These are phyloP conservation scores for Epichloe brachyelytri DNA, from an alignment of 2,329 filamentous ascomycete species.

Conservation along the genomic window DNA sequence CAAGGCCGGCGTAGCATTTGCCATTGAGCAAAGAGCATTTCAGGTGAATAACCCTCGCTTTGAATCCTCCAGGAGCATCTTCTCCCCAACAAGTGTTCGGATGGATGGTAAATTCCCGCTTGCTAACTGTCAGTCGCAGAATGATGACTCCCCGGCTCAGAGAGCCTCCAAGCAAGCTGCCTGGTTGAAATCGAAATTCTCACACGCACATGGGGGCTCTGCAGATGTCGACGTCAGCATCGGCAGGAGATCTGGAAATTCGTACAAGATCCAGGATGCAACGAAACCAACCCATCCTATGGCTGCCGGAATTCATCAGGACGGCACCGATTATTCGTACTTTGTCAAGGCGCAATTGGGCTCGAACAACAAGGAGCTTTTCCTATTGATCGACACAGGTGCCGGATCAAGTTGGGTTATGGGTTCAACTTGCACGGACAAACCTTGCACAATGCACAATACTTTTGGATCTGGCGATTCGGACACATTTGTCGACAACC, in stretches of 20 bases:
- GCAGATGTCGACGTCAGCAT: background rate
- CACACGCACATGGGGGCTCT: background rate
- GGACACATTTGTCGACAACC: slow-evolving; percentile 41
- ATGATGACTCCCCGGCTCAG: slow-evolving; percentile 1
- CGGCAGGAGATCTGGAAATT: slow-evolving; percentile 27
- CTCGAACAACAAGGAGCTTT: slow-evolving; percentile 38
- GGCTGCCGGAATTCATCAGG: slow-evolving; percentile 46
- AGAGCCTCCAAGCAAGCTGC: slow-evolving; percentile 8
- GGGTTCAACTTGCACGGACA: slow-evolving; percentile 51
- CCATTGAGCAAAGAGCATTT: slow-evolving; percentile 25
- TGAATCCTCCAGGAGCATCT: background rate
- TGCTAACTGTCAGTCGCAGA: slow-evolving; percentile 2
- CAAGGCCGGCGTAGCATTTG: slow-evolving; percentile 23
- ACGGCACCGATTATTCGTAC: slow-evolving; percentile 54
- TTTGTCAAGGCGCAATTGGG: slow-evolving; percentile 46
- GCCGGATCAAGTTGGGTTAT: slow-evolving; percentile 75
- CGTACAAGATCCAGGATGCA: slow-evolving; percentile 35
- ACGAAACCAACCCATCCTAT: slow-evolving; percentile 30
- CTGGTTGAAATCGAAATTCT: slow-evolving; percentile 8
- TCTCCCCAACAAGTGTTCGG: too few species aligned
- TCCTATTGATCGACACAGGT: slow-evolving; percentile 54
- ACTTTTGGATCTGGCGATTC: slow-evolving; percentile 57
- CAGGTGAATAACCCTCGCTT: slow-evolving; percentile 3
- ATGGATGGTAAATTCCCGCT: slow-evolving; percentile 13
- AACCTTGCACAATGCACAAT: slow-evolving; percentile 56